These are phyloP conservation scores for Pinus albicaulis DNA, from an alignment of 75 land plant species.

Conservation along the genomic window DNA sequence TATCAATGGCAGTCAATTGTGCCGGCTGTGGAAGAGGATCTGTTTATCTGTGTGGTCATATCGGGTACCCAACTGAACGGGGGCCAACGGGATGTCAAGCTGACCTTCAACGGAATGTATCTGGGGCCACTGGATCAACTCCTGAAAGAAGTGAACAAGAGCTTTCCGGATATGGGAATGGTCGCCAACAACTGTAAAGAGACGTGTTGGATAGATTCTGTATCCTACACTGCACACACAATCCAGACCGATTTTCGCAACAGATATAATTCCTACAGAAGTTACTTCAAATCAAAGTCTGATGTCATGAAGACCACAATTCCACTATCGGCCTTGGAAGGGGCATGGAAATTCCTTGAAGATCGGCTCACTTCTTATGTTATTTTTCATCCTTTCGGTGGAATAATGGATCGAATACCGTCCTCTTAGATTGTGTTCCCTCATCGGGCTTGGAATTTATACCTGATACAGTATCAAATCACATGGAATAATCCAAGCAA, in stretches of 20 bases:
- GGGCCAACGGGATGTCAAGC: neutral
- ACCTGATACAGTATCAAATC: constrained; percentile 4
- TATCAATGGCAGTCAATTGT: constrained; percentile 15
- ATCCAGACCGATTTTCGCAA: neutral
- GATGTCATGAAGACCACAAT: neutral
- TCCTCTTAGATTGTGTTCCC: constrained; percentile 1
- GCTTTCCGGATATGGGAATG: constrained; percentile 9
- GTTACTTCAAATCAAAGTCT: neutral
- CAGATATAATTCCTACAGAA: neutral
- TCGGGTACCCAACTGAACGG: neutral
- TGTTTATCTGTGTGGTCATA: neutral
- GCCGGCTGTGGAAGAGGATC: neutral
- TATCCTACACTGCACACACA: neutral
- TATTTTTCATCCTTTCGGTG: constrained; percentile 10
- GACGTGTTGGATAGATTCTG: neutral
- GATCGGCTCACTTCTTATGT: neutral
- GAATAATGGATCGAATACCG: neutral
- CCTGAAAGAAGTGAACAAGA: neutral
- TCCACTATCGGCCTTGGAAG: neutral
- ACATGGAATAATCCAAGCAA: neutral
- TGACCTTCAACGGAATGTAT: neutral
- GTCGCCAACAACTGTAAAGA: neutral
- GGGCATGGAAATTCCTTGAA: neutral
- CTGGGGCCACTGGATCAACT: neutral
- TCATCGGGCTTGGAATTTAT: constrained; percentile 3